Base-by-base conservation (phyloP, 306 rosid genomes). In the Vigna trinervia region DNA sequence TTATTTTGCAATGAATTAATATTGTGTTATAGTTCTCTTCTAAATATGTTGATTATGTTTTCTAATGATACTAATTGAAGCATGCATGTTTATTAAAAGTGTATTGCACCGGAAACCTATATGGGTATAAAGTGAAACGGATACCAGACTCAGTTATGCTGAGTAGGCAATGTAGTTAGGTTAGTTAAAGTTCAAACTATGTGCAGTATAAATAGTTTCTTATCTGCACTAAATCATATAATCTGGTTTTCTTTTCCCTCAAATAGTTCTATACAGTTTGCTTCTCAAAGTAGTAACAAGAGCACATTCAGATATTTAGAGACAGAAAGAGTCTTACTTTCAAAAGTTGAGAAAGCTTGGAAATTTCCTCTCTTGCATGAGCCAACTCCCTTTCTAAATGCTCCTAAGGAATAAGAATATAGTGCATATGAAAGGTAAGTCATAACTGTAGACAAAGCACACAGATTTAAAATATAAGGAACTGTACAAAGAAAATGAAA, bases 341-440 rank as follows among this genome's bases (percentile, higher is more conserved):
- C 75, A 92, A 76, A 66, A 86, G 77, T 62, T 48, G 89, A 60
- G 89, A 88, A 59, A 89, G 85, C 73, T 80, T 88, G 22, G 91
- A 85, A 41, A 73, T 71, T 76, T 83, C 91, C 45, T 92, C 97
- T 76, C 88, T 90, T 77, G 91, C 88, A 69, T 47, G 86, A 26
- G 86, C 89, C 85, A 87, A 85, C 46, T 87, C 92, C 76, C 87
- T 86, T 84, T 90, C 95, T 77, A 92, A 74, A 86, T 88, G 89
- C 81, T 92, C 97, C 97, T 92, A 80, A 51, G 63, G 59, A 48
- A 46, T 9, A 74, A 74, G 62, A 61, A 59, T 45, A 36, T 13
- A 64, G 58, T 43, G 30, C 53, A 56, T 26, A 26, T 10, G 59
- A 56, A 64, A 73, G 69, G 19, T 32, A 30, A 38, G 5, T 65